Base-by-base conservation (phyloP, 768 basidiomycete species). In the Epithele typhae region DNA sequence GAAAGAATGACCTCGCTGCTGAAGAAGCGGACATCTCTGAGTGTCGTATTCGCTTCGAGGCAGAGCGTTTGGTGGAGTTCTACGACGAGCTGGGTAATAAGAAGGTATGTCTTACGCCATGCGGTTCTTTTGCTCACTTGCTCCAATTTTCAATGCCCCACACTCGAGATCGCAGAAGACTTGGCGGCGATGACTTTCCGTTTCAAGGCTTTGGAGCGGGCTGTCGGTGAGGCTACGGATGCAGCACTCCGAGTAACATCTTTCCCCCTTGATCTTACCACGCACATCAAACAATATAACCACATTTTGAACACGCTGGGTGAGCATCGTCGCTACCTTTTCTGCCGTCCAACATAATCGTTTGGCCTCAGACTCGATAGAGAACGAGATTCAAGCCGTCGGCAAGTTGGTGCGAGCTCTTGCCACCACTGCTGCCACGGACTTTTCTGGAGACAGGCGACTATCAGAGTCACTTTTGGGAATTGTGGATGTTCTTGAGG, bases 11-110 rank as follows among this genome's bases (percentile, higher is more conserved):
- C 32, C 53, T 78, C 14, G 44, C 55, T 5, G 59, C 53, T 14
- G 70, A 71, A 46, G 76, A 79, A 58, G 54, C 68, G 12, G 67
- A 68, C 18, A 55, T 74, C 15, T 55, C 68, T 7, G 76, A 76
- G 10, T 64, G 69, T 39, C 68, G 65, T 9, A 57, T 60, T 5
- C 74, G 75, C 0, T 59, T 71, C 34, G 69, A 76, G 21, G 67
- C 75, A 1, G 74, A 78, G 56, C 63, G 62, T 17, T 49, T 64
- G 2, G 58, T 73, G 11, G 65, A 71, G 18, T 73, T 79, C 45
- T 72, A 69, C 45, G 76, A 79, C 12, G 74, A 74, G 44, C 61
- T 77, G 6, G 55, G 63, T 2, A 59, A 64, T 8, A 60, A 68
- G 46, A 67, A 62, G 59, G 76, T 66, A 32, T 11, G 47, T 40